Base-by-base conservation (phyloP, 2,329 filamentous ascomycete species). In the Beauveria asiatica region DNA sequence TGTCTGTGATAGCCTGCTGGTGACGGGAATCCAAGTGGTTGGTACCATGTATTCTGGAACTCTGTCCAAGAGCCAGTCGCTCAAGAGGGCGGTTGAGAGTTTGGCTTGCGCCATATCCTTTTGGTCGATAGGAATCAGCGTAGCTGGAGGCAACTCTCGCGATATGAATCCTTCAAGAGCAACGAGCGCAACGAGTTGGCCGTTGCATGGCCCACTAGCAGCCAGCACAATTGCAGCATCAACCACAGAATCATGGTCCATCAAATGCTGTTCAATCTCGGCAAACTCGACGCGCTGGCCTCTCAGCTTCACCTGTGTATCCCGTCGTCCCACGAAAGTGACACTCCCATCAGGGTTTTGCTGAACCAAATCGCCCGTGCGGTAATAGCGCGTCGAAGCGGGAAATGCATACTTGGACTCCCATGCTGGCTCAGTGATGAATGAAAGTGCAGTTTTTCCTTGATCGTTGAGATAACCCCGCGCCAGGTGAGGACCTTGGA, bases 381-480 rank as follows among this genome's bases (percentile, higher is more conserved):
- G 61, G 33, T 66, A 66, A 17, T 63, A 41, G 33, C 62, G 59
- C 16, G 27, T 17, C 16, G 19, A 9, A 11, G 55, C 41, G 37
- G 59, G 23, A 19, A 52, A 21, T 23, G 52, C 59, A 46, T 53
- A 45, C 19, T 51, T 30, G 33, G 37, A 51, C 10, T 51, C 21
- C n/a, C 37, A 59, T 16, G n/a, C 46, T 23, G 56, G 56, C 2
- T 48, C 46, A 39, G 21, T 21, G 8, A 70, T 63, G 33, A 69
- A 70, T 3, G 62, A 60, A 5, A 59, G 7, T 62, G 69, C 59
- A 73, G 76, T 71, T 19, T 41, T 23, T 9, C 23, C 23, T 44
- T 68, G 10, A 30, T 69, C 64, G 58, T 79, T 76, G 21, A 80
- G 66, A 61, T 82, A 83, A 44, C 79, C 77, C 44, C 74, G 69